Conservation (phyloP, 2,329 filamentous ascomycete genomes). For the Diaporthe sp. region DNA sequence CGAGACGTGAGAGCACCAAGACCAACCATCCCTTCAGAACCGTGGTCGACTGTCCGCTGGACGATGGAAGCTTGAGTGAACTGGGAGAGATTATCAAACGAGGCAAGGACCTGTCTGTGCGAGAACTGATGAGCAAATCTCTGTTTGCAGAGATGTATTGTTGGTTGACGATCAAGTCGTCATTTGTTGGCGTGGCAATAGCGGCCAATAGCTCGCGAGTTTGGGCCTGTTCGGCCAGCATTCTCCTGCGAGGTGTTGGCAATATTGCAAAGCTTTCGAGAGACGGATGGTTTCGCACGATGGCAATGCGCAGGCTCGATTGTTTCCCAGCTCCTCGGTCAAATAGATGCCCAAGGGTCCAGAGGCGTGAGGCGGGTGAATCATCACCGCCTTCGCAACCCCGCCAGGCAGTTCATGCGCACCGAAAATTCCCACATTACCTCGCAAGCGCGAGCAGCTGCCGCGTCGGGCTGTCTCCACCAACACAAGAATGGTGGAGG, state of each 20-base stretch:
- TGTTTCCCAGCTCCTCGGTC: neutral
- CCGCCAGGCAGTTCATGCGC: constrained; percentile 30
- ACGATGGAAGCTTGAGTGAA: neutral
- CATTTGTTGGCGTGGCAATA: constrained; percentile 15
- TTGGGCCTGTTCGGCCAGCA: neutral
- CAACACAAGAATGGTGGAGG: constrained; percentile 23
- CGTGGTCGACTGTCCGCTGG: neutral
- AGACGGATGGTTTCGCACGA: neutral
- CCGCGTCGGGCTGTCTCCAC: constrained; percentile 29
- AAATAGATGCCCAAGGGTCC: neutral
- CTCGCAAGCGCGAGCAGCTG: constrained; percentile 26
- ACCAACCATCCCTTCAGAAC: constrained; percentile 4
- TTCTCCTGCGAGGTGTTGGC: neutral
- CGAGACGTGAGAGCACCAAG: constrained; percentile 16
- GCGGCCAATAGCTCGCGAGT: neutral
- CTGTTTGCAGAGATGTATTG: constrained; percentile 1
- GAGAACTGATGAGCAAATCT: neutral
- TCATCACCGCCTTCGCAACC: constrained; percentile 30
- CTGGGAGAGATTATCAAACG: constrained; percentile 4
- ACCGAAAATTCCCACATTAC: constrained; percentile 28
- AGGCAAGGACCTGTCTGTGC: constrained; percentile 11
- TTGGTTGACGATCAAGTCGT: constrained; percentile 14
- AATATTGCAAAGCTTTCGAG: neutral
- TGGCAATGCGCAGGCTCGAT: neutral
- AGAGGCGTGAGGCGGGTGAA: neutral